A percentile compares a stretch with the other conserved stretches of the same genome.
Conservation (phyloP, 139 green algal species). For the Tetradesmus obliquus region DNA sequence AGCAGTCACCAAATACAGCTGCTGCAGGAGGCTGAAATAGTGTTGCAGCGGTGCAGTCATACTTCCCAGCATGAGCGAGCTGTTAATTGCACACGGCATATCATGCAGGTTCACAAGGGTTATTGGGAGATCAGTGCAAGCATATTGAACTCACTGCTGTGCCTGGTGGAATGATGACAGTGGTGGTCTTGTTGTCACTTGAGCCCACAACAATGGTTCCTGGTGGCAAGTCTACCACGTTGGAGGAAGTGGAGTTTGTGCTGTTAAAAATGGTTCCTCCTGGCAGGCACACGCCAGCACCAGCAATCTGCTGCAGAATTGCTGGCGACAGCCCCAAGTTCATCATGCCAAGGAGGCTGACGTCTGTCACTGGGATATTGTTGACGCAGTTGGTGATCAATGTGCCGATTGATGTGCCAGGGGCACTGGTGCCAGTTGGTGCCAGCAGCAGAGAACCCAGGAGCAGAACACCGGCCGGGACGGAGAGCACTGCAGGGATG, state of each 20-base stretch:
- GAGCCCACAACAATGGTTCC: background rate
- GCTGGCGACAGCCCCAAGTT: background rate
- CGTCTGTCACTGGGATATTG: background rate
- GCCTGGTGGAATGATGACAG: background rate
- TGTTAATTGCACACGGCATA: no score
- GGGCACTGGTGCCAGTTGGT: background rate
- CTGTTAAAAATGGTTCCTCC: background rate
- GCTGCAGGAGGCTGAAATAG: background rate
- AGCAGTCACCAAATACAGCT: background rate
- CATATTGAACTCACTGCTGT: background rate
- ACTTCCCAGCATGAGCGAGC: no score
- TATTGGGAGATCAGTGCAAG: background rate
- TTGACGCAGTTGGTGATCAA: background rate
- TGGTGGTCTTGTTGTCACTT: background rate
- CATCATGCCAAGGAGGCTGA: background rate
- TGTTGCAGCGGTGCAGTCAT: no score
- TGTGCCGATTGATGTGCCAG: background rate
- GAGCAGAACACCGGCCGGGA: background rate
- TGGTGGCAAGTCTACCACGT: background rate
- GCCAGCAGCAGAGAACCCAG: slow-evolving; percentile 14
- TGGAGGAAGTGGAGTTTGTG: background rate
- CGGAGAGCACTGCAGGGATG: background rate
- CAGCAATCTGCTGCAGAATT: background rate
- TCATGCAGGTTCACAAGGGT: no score
- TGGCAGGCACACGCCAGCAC: slow-evolving; percentile 10